Evolutionary conservation across 495 filamentous ascomycete genomes (phyloP).

Genomic region (Talaromyces wortmannii): DNA sequence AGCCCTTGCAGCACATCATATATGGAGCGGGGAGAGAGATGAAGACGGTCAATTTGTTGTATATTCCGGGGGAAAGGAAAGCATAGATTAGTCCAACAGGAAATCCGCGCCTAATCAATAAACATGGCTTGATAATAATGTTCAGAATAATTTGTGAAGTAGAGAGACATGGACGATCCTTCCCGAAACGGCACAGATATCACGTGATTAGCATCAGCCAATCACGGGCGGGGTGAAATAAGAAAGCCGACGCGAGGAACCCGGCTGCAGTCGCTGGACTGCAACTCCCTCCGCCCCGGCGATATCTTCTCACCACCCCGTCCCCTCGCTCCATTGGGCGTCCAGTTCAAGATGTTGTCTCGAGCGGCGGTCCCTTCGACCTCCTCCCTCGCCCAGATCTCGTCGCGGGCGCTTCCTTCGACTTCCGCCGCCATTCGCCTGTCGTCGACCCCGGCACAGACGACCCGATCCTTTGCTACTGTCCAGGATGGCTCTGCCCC

Average conservation of each 20-base stretch:
- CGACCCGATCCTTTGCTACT: constrained; percentile 70
- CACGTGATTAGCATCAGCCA: constrained; percentile 25
- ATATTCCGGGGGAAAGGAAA: constrained; percentile 24
- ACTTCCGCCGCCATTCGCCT: constrained; percentile 21
- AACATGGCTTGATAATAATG: no score
- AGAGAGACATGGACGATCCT: background rate
- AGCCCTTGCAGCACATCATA: constrained; percentile 18
- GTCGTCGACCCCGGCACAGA: constrained; percentile 28
- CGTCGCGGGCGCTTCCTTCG: constrained; percentile 48
- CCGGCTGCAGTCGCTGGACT: constrained; percentile 37
- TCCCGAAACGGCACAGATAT: background rate
- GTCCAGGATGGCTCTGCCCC: constrained; percentile 76
- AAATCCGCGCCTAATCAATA: no score
- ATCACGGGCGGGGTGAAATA: constrained; percentile 24
- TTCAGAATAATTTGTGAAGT: background rate
- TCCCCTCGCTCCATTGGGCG: constrained; percentile 22
- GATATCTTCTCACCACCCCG: constrained; percentile 17
- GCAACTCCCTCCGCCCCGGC: constrained; percentile 16
- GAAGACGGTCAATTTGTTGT: constrained; percentile 29
- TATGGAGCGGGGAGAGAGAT: background rate
- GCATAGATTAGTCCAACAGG: no score
- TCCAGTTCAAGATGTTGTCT: constrained; percentile 40
- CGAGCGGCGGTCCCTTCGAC: constrained; percentile 43
- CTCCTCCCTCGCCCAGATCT: constrained; percentile 44
- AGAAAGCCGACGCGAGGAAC: constrained; percentile 32